Base-by-base conservation (phyloP, 495 filamentous ascomycete genomes). In the Neurospora sp. region DNA sequence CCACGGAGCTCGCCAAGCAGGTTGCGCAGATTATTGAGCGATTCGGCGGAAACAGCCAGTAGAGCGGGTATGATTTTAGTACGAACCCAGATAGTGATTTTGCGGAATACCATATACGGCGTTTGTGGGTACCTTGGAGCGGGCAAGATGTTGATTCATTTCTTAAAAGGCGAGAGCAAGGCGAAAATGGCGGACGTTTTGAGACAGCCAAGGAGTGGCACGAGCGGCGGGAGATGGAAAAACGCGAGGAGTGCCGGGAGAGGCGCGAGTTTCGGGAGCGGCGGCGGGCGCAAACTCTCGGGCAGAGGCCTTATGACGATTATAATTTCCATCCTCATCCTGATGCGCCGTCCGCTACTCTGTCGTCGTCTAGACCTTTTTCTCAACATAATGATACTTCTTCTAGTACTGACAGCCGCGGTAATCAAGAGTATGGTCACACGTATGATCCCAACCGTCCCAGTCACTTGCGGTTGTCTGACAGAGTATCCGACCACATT, bases 1-100 rank as follows among this genome's bases (percentile, higher is more conserved):
- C 93, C 0, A 93, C 96, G 78, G 93, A 96, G 79, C 87, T 97
- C 54, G 94, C 94, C 46, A 91, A 90, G 70, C 90, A 93, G 75
- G 93, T 97, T 40, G 90, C 92, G 6, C 87, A 88, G 66, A 88
- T 96, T 71, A 91, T 97, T 66, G 84, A 83, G 71, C 79, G 78
- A 38, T 79, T 79, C 73, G 79, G 79, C 38, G 54, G 54, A 66
- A 73, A 38, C 72, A 69, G 12, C 69, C 42, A 23, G 37, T 72
- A 77, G 76, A 62, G 66, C 27, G 12, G 72, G 39, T 7, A 31
- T 66, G 54, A 3, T 66, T 66, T 27, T 66, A 37, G 27, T 66
- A 16, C 54, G 54, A 27, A 66, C 7, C 3, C 54, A 66, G 54
- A 66, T 66, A 37, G 14, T 66, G 27, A 31, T 66, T 66, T 66